Evolutionary conservation across 768 basidiomycete species (phyloP).

Genomic region (Termitomyces titanicus): DNA sequence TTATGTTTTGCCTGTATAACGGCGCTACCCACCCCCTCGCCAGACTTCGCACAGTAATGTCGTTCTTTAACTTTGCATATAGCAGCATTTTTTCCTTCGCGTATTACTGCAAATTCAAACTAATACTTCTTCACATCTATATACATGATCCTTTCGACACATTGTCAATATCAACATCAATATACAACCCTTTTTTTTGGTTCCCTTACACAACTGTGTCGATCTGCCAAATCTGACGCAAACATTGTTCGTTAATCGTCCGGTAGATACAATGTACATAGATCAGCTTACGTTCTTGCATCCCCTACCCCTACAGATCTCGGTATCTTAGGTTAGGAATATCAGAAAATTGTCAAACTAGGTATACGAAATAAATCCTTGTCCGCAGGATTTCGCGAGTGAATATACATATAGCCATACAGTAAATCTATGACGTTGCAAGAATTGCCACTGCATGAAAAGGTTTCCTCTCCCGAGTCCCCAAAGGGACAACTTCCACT

Average conservation of each 20-base stretch:
- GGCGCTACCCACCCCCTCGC: conserved; percentile 3
- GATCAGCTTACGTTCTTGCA: neutral
- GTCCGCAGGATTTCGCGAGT: neutral
- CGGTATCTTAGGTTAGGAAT: neutral
- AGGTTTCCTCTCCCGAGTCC: no score
- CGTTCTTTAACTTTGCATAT: conserved; percentile 4
- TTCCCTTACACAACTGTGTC: neutral
- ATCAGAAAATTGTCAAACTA: neutral
- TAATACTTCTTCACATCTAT: conserved; percentile 8
- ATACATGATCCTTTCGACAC: neutral
- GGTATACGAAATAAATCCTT: neutral
- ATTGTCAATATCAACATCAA: neutral
- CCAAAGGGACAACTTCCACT: neutral
- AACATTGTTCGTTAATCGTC: neutral
- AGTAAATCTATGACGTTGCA: neutral
- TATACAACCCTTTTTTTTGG: neutral
- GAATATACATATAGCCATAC: no score
- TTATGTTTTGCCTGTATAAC: conserved; percentile 17
- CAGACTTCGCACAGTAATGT: conserved; percentile 7
- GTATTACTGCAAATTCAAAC: conserved; percentile 14
- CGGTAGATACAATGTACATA: neutral
- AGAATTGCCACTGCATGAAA: neutral
- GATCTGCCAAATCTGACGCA: neutral
- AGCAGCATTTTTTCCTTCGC: conserved; percentile 4
- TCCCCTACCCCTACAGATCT: neutral